Evolutionary conservation across 2,329 filamentous ascomycete species (phyloP).

Genomic region (Stemphylium beticola): DNA sequence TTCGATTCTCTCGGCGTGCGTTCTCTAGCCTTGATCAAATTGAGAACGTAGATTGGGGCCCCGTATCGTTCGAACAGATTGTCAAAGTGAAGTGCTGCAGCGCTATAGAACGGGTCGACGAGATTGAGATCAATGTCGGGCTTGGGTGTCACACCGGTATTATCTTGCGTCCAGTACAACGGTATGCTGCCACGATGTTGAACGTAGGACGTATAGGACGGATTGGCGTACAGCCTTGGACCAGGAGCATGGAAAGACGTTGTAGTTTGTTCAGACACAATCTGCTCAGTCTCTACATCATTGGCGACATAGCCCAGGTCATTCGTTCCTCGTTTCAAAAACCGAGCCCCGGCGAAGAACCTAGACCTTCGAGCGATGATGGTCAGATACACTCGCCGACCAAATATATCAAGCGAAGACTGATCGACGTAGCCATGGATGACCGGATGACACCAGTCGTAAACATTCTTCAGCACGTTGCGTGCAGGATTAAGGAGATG

Average conservation of each 20-base stretch:
- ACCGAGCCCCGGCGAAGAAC: slow-evolving; percentile 91
- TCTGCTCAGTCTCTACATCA: slow-evolving; percentile 98
- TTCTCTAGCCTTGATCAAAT: slow-evolving; percentile 85
- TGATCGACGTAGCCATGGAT: slow-evolving; percentile 98
- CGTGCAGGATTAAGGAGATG: slow-evolving; percentile 81
- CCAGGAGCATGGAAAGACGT: slow-evolving; percentile 96
- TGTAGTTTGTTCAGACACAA: slow-evolving; percentile 90
- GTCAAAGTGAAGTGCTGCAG: slow-evolving; percentile 92
- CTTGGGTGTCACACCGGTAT: slow-evolving; percentile 91
- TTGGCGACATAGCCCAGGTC: slow-evolving; percentile 96
- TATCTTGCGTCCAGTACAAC: slow-evolving; percentile 96
- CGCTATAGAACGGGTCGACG: slow-evolving; percentile 94
- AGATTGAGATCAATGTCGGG: slow-evolving; percentile 94
- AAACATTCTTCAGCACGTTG: slow-evolving; percentile 74
- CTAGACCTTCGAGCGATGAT: slow-evolving; percentile 91
- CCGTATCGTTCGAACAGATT: slow-evolving; percentile 93
- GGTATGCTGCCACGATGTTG: slow-evolving; percentile 97
- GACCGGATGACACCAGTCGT: slow-evolving; percentile 94
- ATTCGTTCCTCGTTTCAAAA: slow-evolving; percentile 92
- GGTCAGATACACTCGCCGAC: slow-evolving; percentile 86
- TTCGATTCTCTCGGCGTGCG: slow-evolving; percentile 91
- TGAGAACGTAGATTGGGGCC: slow-evolving; percentile 87
- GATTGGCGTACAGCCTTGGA: slow-evolving; percentile 82
- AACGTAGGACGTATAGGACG: slow-evolving; percentile 93
- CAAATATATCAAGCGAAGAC: slow-evolving; percentile 75